Percentiles rank a stretch among this genome's conserved stretches.
Evolutionary conservation across 2,329 filamentous ascomycete genomes (phyloP).

Genomic region (Alternaria arbusti): DNA sequence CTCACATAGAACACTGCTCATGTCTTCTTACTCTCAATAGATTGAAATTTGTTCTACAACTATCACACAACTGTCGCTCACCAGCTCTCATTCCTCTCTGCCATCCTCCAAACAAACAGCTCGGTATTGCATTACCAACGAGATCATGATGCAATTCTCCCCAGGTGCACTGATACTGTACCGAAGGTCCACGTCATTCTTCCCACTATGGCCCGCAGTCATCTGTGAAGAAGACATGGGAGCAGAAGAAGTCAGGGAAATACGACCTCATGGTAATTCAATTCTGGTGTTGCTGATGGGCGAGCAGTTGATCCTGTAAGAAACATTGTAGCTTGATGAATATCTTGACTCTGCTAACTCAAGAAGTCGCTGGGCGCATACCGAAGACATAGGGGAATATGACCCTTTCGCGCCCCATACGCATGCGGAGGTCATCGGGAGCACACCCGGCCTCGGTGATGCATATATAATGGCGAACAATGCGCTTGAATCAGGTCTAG

Average conservation of each 20-base stretch:
- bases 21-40: background rate
- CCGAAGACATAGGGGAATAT: constrained; percentile 19
- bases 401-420: constrained; percentile 12
- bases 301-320: constrained; percentile 19
- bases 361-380: constrained; percentile 29
- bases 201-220: constrained; percentile 25
- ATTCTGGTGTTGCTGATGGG: constrained; percentile 23
- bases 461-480: constrained; percentile 14
- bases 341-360: background rate
- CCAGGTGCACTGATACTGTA: constrained; percentile 22
- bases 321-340: background rate
- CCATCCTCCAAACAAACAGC: background rate
- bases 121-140: background rate
- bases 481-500: background rate
- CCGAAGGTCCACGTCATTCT: background rate
- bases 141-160: background rate
- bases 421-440: background rate
- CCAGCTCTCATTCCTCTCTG: background rate
- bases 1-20: background rate
- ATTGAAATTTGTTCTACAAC: background rate
- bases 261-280: constrained; percentile 16
- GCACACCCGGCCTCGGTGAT: constrained; percentile 12
- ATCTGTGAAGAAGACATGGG: constrained; percentile 28
- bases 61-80: background rate
- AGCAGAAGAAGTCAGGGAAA: constrained; percentile 5